A percentile compares a stretch with the other conserved stretches of the same genome.
These are phyloP conservation scores for Aspergillus panamensis DNA, from an alignment of 495 filamentous ascomycete genomes.

Conservation along the genomic window DNA sequence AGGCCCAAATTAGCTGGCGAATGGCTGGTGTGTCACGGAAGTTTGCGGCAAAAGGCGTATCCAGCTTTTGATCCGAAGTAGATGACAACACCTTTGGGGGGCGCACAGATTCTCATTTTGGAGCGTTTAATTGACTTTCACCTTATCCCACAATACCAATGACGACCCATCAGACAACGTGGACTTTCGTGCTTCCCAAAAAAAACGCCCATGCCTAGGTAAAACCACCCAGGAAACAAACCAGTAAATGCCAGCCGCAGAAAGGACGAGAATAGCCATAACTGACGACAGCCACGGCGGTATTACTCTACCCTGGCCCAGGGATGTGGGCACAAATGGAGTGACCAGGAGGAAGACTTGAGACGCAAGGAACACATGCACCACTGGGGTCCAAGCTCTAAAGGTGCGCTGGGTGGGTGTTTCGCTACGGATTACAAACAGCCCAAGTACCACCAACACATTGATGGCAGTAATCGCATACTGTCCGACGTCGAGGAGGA, in stretches of 20 bases:
- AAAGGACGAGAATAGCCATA: slow-evolving; percentile 33
- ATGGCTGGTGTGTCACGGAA: too few species aligned
- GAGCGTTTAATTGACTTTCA: slow-evolving; percentile 2
- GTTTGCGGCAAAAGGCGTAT: too few species aligned
- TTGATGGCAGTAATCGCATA: slow-evolving; percentile 60
- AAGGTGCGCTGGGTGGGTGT: slow-evolving; percentile 58
- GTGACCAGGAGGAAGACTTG: slow-evolving; percentile 38
- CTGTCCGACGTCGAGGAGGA: slow-evolving; percentile 65
- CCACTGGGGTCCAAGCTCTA: slow-evolving; percentile 52
- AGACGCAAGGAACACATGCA: slow-evolving; percentile 34
- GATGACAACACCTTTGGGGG: background rate
- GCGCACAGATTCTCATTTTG: background rate
- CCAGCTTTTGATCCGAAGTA: background rate
- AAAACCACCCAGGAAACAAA: slow-evolving; percentile 8
- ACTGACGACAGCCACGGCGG: slow-evolving; percentile 39
- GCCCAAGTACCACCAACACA: slow-evolving; percentile 53
- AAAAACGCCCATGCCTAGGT: slow-evolving; percentile 1
- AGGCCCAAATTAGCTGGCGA: too few species aligned
- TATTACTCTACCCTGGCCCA: slow-evolving; percentile 27
- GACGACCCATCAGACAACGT: slow-evolving; percentile 5
- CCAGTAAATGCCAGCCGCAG: slow-evolving; percentile 34
- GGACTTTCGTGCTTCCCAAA: slow-evolving; percentile 9
- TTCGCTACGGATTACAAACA: slow-evolving; percentile 57
- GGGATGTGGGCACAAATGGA: slow-evolving; percentile 32
- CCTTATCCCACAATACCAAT: slow-evolving; percentile 11